These are phyloP conservation scores for Suillus alpinus DNA, from an alignment of 768 basidiomycete genomes.

Conservation along the genomic window DNA sequence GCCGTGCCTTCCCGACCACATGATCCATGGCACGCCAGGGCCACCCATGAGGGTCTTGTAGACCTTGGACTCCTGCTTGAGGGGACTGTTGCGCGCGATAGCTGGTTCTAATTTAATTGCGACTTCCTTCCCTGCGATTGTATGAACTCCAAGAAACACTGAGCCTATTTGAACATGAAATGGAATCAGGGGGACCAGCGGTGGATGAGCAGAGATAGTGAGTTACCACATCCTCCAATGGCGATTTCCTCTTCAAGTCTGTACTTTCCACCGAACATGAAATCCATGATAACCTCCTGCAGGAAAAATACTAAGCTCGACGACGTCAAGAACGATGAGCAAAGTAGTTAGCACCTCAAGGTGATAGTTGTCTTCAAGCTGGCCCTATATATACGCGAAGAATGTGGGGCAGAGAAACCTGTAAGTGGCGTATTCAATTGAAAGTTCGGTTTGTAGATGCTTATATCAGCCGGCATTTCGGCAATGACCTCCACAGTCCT, in stretches of 20 bases:
- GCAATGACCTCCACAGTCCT: background rate
- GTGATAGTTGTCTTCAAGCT: background rate
- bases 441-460: conserved; percentile 12
- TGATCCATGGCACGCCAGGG: conserved; percentile 86
- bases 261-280: conserved; percentile 73
- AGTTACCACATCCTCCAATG: conserved; percentile 70
- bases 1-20: conserved; percentile 88
- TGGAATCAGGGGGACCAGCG: conserved; percentile 9
- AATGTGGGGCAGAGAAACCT: conserved; percentile 6
- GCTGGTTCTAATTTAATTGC: conserved; percentile 82
- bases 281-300: conserved; percentile 22
- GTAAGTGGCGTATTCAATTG: conserved; percentile 2
- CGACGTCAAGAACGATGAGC: background rate
- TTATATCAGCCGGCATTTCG: conserved; percentile 24
- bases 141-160: conserved; percentile 77
- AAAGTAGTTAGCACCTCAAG: background rate
- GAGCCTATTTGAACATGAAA: conserved; percentile 47
- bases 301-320: background rate
- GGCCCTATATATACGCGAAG: background rate
- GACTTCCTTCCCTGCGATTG: conserved; percentile 78
- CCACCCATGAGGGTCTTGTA: conserved; percentile 91
- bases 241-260: conserved; percentile 78
- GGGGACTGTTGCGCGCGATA: conserved; percentile 52
- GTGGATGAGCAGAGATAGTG: background rate
- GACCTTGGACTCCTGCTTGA: conserved; percentile 87